Percentiles rank a stretch among this genome's conserved stretches.
These are phyloP conservation scores for Linderina pennispora DNA, from an alignment of 192 early-diverging fungal species.

Conservation along the genomic window DNA sequence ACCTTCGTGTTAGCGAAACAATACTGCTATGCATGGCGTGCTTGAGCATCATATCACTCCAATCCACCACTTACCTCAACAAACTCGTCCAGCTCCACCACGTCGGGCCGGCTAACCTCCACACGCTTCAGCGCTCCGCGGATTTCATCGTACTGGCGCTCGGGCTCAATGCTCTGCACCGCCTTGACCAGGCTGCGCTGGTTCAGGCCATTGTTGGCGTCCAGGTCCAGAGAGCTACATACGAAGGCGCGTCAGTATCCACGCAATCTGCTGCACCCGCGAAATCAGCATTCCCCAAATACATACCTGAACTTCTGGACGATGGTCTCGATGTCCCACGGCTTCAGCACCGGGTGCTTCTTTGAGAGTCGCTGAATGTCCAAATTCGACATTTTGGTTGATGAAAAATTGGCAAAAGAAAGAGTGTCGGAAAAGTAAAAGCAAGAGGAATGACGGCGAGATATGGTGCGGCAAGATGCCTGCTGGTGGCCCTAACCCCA, in stretches of 20 bases:
- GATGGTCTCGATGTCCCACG: constrained; percentile 48
- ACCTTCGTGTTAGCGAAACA: too few relatives aligned
- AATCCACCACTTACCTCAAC: constrained; percentile 59
- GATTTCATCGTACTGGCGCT: constrained; percentile 69
- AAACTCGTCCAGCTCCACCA: constrained; percentile 76
- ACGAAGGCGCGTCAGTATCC: background rate
- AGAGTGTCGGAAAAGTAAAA: constrained; percentile 2
- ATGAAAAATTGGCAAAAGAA: background rate
- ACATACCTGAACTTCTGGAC: constrained; percentile 43
- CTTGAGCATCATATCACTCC: constrained; percentile 1
- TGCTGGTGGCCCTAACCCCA: too few relatives aligned
- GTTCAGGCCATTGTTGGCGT: constrained; percentile 62
- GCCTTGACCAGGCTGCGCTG: constrained; percentile 60
- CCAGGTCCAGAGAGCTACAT: constrained; percentile 56
- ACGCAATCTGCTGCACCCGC: background rate
- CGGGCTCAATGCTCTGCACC: constrained; percentile 58
- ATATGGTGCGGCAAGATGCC: too few relatives aligned
- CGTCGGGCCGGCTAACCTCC: constrained; percentile 57
- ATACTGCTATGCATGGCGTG: constrained; percentile 9
- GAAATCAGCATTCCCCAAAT: too few relatives aligned
- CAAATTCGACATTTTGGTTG: background rate
- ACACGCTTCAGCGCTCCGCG: constrained; percentile 63
- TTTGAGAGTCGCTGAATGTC: constrained; percentile 35
- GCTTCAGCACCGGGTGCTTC: constrained; percentile 46
- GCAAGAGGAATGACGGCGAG: constrained; percentile 1